Percentiles rank a stretch among this genome's conserved stretches.
Evolutionary conservation across 1,284 basidiomycete genomes (phyloP).

Genomic region (Pascua sp.): DNA sequence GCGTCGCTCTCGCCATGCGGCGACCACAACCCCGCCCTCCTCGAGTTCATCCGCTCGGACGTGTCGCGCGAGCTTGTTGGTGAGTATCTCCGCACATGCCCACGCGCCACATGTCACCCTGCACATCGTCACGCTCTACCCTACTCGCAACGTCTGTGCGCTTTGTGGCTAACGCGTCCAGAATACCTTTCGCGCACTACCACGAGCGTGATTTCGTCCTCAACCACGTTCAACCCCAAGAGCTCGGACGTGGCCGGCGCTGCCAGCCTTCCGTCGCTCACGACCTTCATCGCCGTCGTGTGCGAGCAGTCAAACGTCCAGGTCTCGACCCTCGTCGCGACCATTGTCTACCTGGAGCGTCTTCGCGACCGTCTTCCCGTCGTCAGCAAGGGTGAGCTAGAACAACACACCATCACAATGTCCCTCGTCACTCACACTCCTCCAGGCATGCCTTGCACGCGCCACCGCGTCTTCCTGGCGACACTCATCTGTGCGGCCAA

Average conservation of each 20-base stretch:
- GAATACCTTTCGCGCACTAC: constrained; percentile 49
- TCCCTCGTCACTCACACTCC: not conserved
- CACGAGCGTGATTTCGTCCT: constrained; percentile 47
- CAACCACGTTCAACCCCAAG: constrained; percentile 38
- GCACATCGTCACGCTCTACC: not conserved
- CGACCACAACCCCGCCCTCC: constrained; percentile 69
- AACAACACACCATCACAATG: not conserved
- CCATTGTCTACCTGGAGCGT: constrained; percentile 88
- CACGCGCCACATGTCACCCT: not conserved
- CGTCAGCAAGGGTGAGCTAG: constrained; percentile 72
- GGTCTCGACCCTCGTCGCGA: constrained; percentile 84
- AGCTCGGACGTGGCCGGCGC: constrained; percentile 48
- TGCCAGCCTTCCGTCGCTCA: constrained; percentile 66
- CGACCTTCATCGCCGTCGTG: constrained; percentile 82
- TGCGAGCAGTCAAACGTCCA: constrained; percentile 85
- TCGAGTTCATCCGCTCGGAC: constrained; percentile 69
- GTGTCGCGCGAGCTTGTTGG: constrained; percentile 79
- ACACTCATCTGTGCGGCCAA: constrained; percentile 94
- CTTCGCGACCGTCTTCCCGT: constrained; percentile 74
- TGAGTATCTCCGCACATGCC: constrained; percentile 28
- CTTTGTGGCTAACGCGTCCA: constrained; percentile 10
- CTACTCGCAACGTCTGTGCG: not conserved
- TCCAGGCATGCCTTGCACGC: constrained; percentile 81
- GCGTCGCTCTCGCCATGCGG: constrained; percentile 67
- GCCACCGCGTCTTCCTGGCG: constrained; percentile 93